Conservation (phyloP, 768 basidiomycete species). For the Kwoniella shandongensis region DNA sequence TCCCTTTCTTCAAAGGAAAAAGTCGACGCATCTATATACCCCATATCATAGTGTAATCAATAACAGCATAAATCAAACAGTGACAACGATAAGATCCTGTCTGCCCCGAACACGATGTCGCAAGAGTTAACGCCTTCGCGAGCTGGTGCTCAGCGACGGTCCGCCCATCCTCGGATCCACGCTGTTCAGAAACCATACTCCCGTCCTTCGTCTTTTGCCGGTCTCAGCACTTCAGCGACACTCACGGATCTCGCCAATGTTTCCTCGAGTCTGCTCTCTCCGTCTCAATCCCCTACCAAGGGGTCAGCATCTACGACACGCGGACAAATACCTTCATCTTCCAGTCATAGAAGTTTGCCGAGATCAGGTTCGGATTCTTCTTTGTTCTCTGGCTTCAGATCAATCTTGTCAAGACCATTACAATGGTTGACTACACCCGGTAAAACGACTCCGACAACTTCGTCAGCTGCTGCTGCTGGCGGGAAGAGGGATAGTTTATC, state of each 20-base stretch:
- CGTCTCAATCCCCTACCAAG: slow-evolving; percentile 20
- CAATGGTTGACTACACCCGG: slow-evolving; percentile 26
- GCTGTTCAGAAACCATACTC: slow-evolving; percentile 25
- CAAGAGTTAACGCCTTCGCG: slow-evolving; percentile 5
- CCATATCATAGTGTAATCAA: no score
- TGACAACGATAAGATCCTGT: not conserved
- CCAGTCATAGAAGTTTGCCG: slow-evolving; percentile 18
- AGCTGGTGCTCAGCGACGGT: slow-evolving; percentile 17
- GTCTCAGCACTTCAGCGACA: slow-evolving; percentile 8
- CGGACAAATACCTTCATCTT: slow-evolving; percentile 1
- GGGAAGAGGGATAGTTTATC: slow-evolving; percentile 14
- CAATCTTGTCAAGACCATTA: slow-evolving; percentile 23
- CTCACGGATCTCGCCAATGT: slow-evolving; percentile 13
- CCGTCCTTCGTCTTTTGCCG: slow-evolving; percentile 20
- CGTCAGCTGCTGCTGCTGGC: not conserved
- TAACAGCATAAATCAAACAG: not conserved
- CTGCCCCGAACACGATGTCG: not conserved
- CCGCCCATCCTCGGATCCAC: slow-evolving; percentile 26
- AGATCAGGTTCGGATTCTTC: slow-evolving; percentile 26
- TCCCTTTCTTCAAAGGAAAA: no score
- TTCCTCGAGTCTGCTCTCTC: not conserved
- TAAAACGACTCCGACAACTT: not conserved
- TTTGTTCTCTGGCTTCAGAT: slow-evolving; percentile 19
- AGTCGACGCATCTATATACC: not conserved
- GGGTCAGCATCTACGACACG: slow-evolving; percentile 7